phyloP scores from a whole-genome alignment of 1,284 basidiomycete species.

The Rhodotorula glutinis region DNA sequence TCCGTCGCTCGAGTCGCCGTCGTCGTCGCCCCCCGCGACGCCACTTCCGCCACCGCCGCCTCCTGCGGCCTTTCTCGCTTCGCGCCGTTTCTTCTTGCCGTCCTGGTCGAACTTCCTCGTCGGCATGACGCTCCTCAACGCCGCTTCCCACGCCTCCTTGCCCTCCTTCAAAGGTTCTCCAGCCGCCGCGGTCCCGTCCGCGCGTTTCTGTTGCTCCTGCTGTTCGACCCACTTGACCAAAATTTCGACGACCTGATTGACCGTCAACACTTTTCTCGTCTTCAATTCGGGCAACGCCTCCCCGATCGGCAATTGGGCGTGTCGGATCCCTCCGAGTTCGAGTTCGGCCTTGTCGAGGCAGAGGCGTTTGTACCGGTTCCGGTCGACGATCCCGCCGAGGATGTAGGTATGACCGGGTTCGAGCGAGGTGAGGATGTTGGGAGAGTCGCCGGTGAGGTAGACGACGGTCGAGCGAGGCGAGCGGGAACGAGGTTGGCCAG shows the following conservation, averaged over 20 bases:
- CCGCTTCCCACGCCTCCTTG: slow-evolving; percentile 64
- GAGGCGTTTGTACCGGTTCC: slow-evolving; percentile 94
- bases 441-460: slow-evolving; percentile 93
- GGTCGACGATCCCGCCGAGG: slow-evolving; percentile 94
- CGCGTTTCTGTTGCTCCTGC: background rate
- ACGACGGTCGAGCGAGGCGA: slow-evolving; percentile 59
- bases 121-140: slow-evolving; percentile 80
- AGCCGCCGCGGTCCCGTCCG: too few species aligned
- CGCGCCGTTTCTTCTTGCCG: slow-evolving; percentile 6
- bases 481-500: slow-evolving; percentile 31
- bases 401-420: slow-evolving; percentile 66
- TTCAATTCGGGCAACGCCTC: slow-evolving; percentile 75
- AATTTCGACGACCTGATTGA: slow-evolving; percentile 94
- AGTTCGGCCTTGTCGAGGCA: slow-evolving; percentile 78
- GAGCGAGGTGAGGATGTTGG: slow-evolving; percentile 75
- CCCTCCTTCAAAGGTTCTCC: background rate
- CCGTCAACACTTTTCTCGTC: slow-evolving; percentile 92
- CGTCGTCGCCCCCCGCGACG: background rate
- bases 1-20: background rate
- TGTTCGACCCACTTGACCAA: slow-evolving; percentile 67
- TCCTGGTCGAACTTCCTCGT: slow-evolving; percentile 72
- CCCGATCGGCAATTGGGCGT: slow-evolving; percentile 89
- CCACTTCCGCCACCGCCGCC: background rate
- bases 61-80: background rate
- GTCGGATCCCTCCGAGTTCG: slow-evolving; percentile 65